Evolutionary conservation across 2,329 filamentous ascomycete genomes (phyloP).

Genomic region (Trichophyton verrucosum): DNA sequence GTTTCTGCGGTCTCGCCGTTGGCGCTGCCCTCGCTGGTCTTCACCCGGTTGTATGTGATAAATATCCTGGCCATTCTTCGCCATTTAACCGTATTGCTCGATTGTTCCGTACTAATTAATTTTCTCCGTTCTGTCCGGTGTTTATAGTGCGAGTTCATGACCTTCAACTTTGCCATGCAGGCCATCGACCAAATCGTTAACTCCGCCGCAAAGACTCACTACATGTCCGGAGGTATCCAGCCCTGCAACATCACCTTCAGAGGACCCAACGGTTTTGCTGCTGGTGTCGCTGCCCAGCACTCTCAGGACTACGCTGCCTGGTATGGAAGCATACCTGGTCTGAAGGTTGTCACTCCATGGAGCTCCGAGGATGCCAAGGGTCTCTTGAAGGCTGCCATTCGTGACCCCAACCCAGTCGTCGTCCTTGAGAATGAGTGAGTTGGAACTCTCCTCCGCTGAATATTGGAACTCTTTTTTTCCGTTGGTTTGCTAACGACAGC

Average conservation of each 20-base stretch:
- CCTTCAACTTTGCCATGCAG: slow-evolving; percentile 99
- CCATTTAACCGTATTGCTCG: neutral
- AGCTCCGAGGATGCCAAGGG: slow-evolving; percentile 97
- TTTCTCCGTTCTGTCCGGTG: neutral
- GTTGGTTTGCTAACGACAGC: neutral
- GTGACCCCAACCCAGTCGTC: slow-evolving; percentile 93
- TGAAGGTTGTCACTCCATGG: slow-evolving; percentile 96
- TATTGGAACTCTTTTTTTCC: neutral
- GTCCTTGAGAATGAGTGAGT: slow-evolving; percentile 70
- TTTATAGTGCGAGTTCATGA: slow-evolving; percentile 94
- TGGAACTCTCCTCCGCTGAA: neutral
- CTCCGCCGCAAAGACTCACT: slow-evolving; percentile 96
- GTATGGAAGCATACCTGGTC: slow-evolving; percentile 95
- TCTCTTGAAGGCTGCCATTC: slow-evolving; percentile 91
- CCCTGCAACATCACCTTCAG: slow-evolving; percentile 99
- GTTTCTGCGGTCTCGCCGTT: slow-evolving; percentile 85
- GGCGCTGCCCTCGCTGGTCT: slow-evolving; percentile 90
- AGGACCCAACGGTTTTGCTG: slow-evolving; percentile 93
- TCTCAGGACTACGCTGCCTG: slow-evolving; percentile 97
- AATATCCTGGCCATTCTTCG: neutral
- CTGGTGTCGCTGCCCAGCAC: slow-evolving; percentile 93
- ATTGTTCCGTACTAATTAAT: neutral
- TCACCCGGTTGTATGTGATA: slow-evolving; percentile 68
- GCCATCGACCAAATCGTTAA: slow-evolving; percentile 99
- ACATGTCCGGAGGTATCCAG: slow-evolving; percentile 99